Percentiles rank a stretch among this genome's conserved stretches.
phyloP scores from a whole-genome alignment of 306 rosid species.

The Ormosia emarginata region DNA sequence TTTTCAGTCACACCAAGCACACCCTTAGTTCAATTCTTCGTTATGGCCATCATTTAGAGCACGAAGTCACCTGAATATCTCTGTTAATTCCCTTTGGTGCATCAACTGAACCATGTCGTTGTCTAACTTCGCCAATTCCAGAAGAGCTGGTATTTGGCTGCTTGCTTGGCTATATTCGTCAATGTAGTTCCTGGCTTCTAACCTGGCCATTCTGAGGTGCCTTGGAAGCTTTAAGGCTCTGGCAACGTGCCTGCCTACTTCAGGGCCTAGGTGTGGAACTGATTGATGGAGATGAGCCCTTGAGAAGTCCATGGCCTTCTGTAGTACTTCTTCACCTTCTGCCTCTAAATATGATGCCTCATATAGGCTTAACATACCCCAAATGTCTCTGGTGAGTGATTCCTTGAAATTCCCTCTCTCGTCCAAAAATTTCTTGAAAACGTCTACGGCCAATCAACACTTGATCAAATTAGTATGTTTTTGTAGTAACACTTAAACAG shows the following conservation, averaged over 20 bases:
- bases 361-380: conserved; percentile 36
- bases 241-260: neutral
- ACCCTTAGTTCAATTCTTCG: neutral
- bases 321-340: conserved; percentile 29
- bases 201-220: conserved; percentile 36
- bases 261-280: conserved; percentile 14
- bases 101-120: conserved; percentile 20
- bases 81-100: conserved; percentile 42
- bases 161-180: conserved; percentile 21
- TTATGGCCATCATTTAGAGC: neutral
- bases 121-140: conserved; percentile 38
- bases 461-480: neutral
- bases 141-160: neutral
- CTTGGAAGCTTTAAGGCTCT: conserved; percentile 36
- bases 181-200: conserved; percentile 38
- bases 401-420: conserved; percentile 34
- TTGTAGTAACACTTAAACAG: neutral
- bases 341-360: conserved; percentile 41
- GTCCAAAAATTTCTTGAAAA: conserved; percentile 33
- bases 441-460: neutral
- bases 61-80: conserved; percentile 32
- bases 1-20: neutral
- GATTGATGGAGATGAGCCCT: neutral
- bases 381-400: conserved; percentile 11
- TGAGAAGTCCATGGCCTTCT: conserved; percentile 35